These are phyloP conservation scores for Corylus americana DNA, from an alignment of 306 rosid species.

Conservation along the genomic window DNA sequence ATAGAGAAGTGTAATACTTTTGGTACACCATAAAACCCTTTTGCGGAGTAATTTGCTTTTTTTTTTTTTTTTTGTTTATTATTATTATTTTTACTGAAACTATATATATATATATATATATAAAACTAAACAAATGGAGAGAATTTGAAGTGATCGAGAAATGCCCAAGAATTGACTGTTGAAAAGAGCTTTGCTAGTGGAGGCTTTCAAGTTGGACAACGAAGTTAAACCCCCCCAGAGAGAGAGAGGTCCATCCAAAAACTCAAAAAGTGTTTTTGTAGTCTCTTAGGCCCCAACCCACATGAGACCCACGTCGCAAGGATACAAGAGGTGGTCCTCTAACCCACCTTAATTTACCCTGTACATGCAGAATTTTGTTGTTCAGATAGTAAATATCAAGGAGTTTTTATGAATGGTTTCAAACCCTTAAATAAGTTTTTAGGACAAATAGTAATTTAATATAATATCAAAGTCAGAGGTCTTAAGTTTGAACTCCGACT, in stretches of 20 bases:
- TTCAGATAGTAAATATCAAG: no score
- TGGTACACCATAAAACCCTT: not conserved
- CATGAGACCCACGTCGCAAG: slow-evolving; percentile 6
- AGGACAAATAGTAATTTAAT: no score
- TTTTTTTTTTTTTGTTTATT: no score
- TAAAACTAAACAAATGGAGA: not conserved
- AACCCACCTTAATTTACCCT: no score
- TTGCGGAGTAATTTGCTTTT: not conserved
- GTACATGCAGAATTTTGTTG: no score
- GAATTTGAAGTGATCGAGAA: not conserved
- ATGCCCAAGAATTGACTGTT: slow-evolving; percentile 10
- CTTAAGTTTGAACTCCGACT: no score
- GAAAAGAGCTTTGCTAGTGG: not conserved
- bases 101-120: not conserved
- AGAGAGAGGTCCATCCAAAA: not conserved
- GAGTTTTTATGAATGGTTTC: no score
- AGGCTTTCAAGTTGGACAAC: not conserved
- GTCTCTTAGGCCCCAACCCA: slow-evolving; percentile 3
- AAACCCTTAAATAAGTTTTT: no score
- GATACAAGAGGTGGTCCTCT: not conserved
- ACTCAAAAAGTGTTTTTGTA: not conserved
- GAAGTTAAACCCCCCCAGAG: not conserved
- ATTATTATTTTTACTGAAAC: not conserved
- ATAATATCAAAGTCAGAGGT: no score
- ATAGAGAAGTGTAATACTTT: not conserved